Evolutionary conservation across 73 alveolate species (phyloP).

Genomic region (Paramecium sonneborni): DNA sequence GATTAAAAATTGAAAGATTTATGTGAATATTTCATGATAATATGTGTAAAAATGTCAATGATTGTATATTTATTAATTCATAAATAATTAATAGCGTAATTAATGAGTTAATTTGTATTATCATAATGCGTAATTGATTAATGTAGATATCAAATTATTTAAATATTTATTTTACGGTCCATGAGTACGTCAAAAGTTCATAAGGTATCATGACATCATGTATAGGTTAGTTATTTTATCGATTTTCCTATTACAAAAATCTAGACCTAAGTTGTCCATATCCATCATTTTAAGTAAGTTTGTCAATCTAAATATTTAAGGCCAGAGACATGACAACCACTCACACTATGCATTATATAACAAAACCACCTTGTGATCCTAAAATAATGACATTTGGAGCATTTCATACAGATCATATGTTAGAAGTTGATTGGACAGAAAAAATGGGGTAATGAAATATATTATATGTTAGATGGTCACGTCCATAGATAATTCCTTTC

Average conservation of each 20-base stretch:
- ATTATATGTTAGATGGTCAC: slow-evolving; percentile 70
- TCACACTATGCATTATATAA: slow-evolving; percentile 43
- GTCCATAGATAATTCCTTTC: slow-evolving; percentile 74
- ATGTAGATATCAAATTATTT: slow-evolving; percentile 10
- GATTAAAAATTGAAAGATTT: too few relatives aligned
- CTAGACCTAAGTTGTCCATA: background rate
- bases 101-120: background rate
- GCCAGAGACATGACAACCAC: slow-evolving; percentile 53
- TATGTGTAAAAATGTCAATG: background rate
- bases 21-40: background rate
- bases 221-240: background rate
- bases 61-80: background rate
- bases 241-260: slow-evolving; percentile 20
- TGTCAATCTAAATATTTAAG: background rate
- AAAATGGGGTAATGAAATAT: slow-evolving; percentile 63
- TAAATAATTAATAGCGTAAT: background rate
- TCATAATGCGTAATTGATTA: slow-evolving; percentile 8
- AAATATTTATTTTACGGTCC: slow-evolving; percentile 38
- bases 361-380: slow-evolving; percentile 65
- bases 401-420: slow-evolving; percentile 79
- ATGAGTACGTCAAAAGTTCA: background rate
- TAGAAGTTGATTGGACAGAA: slow-evolving; percentile 70
- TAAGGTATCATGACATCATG: background rate
- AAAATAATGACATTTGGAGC: slow-evolving; percentile 74
- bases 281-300: background rate